Evolutionary conservation across 352 stramenopile genomes (phyloP).

Genomic region (Globisporangium paddicum): DNA sequence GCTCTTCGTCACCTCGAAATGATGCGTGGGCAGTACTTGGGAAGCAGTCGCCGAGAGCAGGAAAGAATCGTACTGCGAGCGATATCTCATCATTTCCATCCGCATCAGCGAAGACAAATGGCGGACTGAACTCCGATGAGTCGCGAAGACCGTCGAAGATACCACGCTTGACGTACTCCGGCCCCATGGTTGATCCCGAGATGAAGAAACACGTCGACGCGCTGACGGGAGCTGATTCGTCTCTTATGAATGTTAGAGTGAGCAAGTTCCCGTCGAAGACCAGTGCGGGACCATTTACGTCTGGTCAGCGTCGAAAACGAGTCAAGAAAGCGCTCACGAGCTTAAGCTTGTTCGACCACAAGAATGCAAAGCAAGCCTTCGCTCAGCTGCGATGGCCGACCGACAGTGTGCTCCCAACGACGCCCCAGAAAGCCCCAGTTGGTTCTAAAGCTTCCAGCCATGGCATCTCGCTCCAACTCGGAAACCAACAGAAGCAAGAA

Average conservation of each 20-base stretch:
- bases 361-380: slow-evolving; percentile 10
- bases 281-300: background rate
- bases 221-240: background rate
- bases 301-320: slow-evolving; percentile 21
- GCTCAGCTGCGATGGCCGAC: slow-evolving; percentile 1
- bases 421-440: background rate
- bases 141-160: slow-evolving; percentile 14
- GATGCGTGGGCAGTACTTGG: slow-evolving; percentile 10
- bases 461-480: background rate
- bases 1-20: slow-evolving; percentile 8
- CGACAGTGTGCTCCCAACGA: background rate
- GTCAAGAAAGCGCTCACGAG: slow-evolving; percentile 24
- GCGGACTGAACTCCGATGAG: slow-evolving; percentile 2
- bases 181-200: background rate
- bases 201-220: slow-evolving; percentile 4
- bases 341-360: slow-evolving; percentile 27
- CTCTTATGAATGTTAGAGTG: background rate
- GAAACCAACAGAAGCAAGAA: background rate
- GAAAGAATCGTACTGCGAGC: background rate
- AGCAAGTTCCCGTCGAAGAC: slow-evolving; percentile 1
- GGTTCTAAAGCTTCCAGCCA: background rate
- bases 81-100: slow-evolving; percentile 4
- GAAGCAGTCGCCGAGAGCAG: slow-evolving; percentile 11
- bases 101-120: background rate
- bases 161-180: slow-evolving; percentile 5